A percentile compares a stretch with the other conserved stretches of the same genome.
Evolutionary conservation across 148 eudicot species (phyloP).

Genomic region (Chenopodium quinoa): DNA sequence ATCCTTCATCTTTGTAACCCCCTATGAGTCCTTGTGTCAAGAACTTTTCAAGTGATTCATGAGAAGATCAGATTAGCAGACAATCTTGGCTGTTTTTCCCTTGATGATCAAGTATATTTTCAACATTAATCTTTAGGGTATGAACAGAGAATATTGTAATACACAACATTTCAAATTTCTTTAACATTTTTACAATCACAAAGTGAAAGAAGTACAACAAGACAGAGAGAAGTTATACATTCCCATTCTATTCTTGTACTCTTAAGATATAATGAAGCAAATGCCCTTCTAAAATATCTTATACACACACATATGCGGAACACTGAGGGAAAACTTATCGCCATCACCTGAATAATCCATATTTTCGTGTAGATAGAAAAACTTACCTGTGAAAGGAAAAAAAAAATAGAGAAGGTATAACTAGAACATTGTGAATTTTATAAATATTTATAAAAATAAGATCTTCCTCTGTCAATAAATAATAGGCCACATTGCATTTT

Average conservation of each 20-base stretch:
- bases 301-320: constrained; percentile 4
- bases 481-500: neutral
- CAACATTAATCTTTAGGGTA: neutral
- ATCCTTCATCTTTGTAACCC: neutral
- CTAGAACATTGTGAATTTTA: neutral
- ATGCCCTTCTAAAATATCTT: neutral
- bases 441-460: neutral
- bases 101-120: neutral
- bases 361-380: neutral
- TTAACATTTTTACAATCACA: neutral
- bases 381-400: constrained; percentile 11
- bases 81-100: neutral
- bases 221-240: neutral
- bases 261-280: neutral
- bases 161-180: too few species aligned
- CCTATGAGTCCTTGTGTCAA: neutral
- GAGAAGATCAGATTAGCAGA: neutral
- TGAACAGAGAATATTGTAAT: neutral
- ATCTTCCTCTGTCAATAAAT: neutral
- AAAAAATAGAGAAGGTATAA: neutral
- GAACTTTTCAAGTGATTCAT: neutral
- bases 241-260: neutral
- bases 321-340: neutral
- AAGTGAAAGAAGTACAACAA: neutral
- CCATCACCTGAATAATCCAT: constrained; percentile 8